Base-by-base conservation (phyloP, 2,329 filamentous ascomycete genomes). In the Aspergillus bombycis region DNA sequence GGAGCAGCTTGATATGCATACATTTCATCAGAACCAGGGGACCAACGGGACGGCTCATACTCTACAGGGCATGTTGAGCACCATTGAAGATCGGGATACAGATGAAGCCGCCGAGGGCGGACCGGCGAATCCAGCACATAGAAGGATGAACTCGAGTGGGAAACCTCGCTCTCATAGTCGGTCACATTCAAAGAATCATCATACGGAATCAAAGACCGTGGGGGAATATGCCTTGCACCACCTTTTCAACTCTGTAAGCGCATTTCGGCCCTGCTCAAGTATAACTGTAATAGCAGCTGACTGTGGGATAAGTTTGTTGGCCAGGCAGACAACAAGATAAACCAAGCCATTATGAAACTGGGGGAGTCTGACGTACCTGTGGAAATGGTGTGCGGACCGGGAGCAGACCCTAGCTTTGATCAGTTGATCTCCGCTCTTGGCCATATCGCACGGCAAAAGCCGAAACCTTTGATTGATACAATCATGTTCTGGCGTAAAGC, bases 401-500 rank as follows among this genome's bases (percentile, higher is more conserved):
- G 94, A 19, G 91, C 91, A 46, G 95, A 99, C 75, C 86, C 90
- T 1, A 88, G 88, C 12, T 99, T 99, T 75, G 95, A 99, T 77
- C 94, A 98, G 79, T 87, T 97, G 71, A 96, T 99, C 67, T 89
- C 90, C 32, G 95, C 96, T 19, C 84, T 99, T 45, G 95, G 95
- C 4, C 94, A 98, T 75, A 97, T 99, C 73, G 93, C 94, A 59
- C 91, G 93, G 63, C 91, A 94, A 69, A 96, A 96, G 74, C 96
- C 96, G 6, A 98, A 96, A 75, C 92, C 93, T 6, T 81, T 99
- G 58, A 97, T 99, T 72, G 95, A 99, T 78, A 94, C 92, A 23
- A 93, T 99, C 77, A 99, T 99, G 92, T 86, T 96, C 36, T 99
- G 95, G 95, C 89, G 95, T 61, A 98, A 97, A 78, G 92, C 88